These are phyloP conservation scores for Rubroshorea leprosula DNA, from an alignment of 345 rosid species.

Conservation along the genomic window DNA sequence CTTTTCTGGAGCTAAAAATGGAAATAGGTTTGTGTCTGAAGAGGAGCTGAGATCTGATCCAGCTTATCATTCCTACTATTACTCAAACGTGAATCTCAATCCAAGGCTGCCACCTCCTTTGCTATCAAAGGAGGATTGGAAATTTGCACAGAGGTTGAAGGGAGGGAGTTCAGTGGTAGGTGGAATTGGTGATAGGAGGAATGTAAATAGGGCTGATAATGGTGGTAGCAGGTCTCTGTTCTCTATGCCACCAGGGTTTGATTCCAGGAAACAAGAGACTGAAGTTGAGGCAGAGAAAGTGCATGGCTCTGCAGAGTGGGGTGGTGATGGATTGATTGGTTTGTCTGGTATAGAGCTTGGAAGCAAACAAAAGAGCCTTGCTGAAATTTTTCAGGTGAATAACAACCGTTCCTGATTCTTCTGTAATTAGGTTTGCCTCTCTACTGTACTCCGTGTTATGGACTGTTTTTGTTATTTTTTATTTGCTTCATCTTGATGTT, in stretches of 20 bases:
- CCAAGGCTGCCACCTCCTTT: conserved; percentile 35
- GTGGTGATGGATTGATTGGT: conserved; percentile 73
- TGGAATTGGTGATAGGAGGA: conserved; percentile 73
- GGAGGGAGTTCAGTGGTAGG: conserved; percentile 53
- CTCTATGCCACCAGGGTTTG: conserved; percentile 74
- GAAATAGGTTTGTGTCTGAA: conserved; percentile 23
- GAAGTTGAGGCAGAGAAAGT: conserved; percentile 40
- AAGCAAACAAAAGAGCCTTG: conserved; percentile 68
- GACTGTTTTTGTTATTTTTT: too few relatives aligned
- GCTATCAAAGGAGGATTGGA: conserved; percentile 70
- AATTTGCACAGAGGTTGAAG: conserved; percentile 67
- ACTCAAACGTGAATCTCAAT: conserved; percentile 27
- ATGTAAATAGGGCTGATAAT: conserved; percentile 39
- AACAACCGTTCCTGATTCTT: not conserved
- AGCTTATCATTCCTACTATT: conserved; percentile 18
- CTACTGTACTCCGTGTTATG: too few relatives aligned
- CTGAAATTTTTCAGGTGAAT: conserved; percentile 77
- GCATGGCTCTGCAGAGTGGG: conserved; percentile 58
- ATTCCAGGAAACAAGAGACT: conserved; percentile 50
- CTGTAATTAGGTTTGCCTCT: not conserved
- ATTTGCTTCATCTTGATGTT: too few relatives aligned
- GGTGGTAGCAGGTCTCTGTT: conserved; percentile 49
- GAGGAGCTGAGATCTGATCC: conserved; percentile 25
- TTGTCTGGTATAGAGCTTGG: conserved; percentile 61
- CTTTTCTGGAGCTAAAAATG: conserved; percentile 20